Evolutionary conservation across 108 stramenopile species (phyloP), one percentile per base, ranked within the genome.

Genomic region (Conticribra weissflogii): DNA sequence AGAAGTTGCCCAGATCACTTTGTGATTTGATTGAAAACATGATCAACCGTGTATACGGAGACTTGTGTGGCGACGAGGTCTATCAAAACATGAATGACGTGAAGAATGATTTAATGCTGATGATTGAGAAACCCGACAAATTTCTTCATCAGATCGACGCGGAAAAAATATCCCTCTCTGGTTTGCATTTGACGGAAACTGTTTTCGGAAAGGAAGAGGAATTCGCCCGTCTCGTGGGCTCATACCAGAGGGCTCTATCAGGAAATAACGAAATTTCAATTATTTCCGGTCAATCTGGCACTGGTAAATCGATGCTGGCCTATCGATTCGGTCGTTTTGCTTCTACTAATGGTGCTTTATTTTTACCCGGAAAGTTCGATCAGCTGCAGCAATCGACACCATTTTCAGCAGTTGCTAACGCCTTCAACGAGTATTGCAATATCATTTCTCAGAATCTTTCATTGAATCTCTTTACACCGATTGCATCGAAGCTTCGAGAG

Each of bases 351-450:
- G 63, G 63, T 1, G 68, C 66, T 9, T 24, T 59, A 23, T 56
- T 74, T 41, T 3, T 74, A 34, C 3, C 73, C n/a, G 73, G 73
- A 30, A 67, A 68, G 47, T 74, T 59, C 28, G 73, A 74, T 54
- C 32, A 65, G 22, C 48, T 63, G 32, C 15, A 55, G 48, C 49
- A 63, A 22, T 32, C 31, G 3, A 52, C 51, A 16, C 73, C 73
- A 7, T 59, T 74, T 36, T 59, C 66, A 0, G 58, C 73, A 15
- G 12, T 74, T 15, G 66, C 57, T n/a, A 25, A 34, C 3, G 57
- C 64, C 17, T 74, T 68, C 31, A 23, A 67, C 33, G 2, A 49
- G 16, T 74, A 68, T 19, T 68, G 55, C 33, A 63, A 54, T 19
- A 3, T 7, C 0, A 28, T 72, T 8, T 7, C 25, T 0, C 3